phyloP scores from a whole-genome alignment of 2,329 filamentous ascomycete species.

The Keithomyces neogunnii region DNA sequence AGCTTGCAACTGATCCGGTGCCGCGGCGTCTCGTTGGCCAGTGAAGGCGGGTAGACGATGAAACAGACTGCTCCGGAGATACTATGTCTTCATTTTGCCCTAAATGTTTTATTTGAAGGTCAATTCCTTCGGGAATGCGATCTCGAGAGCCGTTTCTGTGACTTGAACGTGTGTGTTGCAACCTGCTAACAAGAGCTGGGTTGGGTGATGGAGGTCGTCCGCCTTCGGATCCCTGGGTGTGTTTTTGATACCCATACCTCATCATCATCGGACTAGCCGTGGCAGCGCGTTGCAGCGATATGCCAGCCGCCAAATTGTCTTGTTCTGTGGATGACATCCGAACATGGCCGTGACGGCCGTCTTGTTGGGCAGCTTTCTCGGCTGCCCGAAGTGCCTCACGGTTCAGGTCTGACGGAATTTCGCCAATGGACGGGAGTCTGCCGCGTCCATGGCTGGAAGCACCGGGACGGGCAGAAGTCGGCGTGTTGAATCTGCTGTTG shows the following conservation, averaged over 20 bases:
- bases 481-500: constrained; percentile 61
- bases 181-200: constrained; percentile 53
- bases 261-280: constrained; percentile 61
- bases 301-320: constrained; percentile 31
- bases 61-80: constrained; percentile 46
- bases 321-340: constrained; percentile 32
- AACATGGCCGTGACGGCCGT: constrained; percentile 21
- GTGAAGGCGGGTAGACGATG: constrained; percentile 45
- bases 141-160: constrained; percentile 65
- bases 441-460: constrained; percentile 52
- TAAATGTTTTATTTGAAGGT: constrained; percentile 55
- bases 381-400: constrained; percentile 18
- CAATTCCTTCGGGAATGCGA: constrained; percentile 64
- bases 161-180: constrained; percentile 46
- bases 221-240: constrained; percentile 21
- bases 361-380: constrained; percentile 17
- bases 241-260: constrained; percentile 34
- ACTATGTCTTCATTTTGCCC: constrained; percentile 44
- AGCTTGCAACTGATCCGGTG: constrained; percentile 48
- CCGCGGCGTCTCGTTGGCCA: constrained; percentile 46
- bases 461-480: constrained; percentile 52
- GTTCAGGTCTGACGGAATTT: constrained; percentile 32
- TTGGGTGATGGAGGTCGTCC: constrained; percentile 53
- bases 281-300: constrained; percentile 52
- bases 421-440: constrained; percentile 71